Conservation (phyloP, 768 basidiomycete genomes). For the Tricholoma bakamatsutake region DNA sequence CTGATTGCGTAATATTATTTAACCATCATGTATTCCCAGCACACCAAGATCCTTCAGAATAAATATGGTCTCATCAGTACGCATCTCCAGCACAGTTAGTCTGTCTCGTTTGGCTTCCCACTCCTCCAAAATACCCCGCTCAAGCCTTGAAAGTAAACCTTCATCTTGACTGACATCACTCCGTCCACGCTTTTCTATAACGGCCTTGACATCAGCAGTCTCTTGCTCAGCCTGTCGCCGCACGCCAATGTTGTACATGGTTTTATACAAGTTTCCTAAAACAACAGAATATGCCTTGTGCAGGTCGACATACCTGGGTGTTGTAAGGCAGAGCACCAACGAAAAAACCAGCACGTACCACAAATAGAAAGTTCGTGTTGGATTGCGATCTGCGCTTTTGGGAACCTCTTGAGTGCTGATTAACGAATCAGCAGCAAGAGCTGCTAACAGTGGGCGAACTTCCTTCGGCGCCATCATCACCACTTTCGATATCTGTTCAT, state of each 20-base stretch:
- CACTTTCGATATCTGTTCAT: conserved; percentile 75
- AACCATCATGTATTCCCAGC: conserved; percentile 45
- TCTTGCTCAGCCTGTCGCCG: conserved; percentile 72
- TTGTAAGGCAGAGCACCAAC: neutral
- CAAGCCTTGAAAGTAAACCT: conserved; percentile 60
- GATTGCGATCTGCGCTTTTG: conserved; percentile 84
- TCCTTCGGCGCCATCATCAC: conserved; percentile 92
- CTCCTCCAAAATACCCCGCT: conserved; percentile 66
- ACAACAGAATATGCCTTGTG: conserved; percentile 76
- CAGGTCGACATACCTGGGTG: conserved; percentile 80
- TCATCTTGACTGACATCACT: conserved; percentile 81
- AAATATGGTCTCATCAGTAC: conserved; percentile 87
- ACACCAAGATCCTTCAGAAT: conserved; percentile 75
- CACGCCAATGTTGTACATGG: conserved; percentile 76
- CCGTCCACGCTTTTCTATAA: conserved; percentile 77
- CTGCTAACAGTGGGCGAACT: conserved; percentile 73
- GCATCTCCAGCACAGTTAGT: conserved; percentile 73
- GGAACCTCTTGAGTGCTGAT: conserved; percentile 93
- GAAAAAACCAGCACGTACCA: conserved; percentile 47
- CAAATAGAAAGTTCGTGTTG: conserved; percentile 83
- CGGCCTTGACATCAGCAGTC: conserved; percentile 54
- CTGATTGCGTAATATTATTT: conserved; percentile 1
- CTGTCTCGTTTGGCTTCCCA: conserved; percentile 74
- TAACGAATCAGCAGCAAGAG: conserved; percentile 73
- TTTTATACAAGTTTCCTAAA: conserved; percentile 80